Conservation (phyloP, 2,329 filamentous ascomycete species). For the Atkinsonella texensis region DNA sequence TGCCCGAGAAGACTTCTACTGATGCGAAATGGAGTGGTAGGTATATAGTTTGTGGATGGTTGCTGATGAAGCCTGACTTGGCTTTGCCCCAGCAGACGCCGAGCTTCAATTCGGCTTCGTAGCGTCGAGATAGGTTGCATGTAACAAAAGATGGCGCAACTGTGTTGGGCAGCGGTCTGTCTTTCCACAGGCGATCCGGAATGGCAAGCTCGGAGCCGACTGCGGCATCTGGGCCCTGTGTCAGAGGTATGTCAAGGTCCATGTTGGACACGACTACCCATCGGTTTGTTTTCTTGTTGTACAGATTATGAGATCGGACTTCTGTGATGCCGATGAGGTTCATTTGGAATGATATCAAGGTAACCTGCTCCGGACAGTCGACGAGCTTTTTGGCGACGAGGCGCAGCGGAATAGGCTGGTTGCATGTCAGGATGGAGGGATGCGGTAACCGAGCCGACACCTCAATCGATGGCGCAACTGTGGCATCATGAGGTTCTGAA, state of each 20-base stretch:
- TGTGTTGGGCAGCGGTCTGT: slow-evolving; percentile 63
- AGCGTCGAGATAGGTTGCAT: slow-evolving; percentile 74
- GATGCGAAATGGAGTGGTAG: slow-evolving; percentile 65
- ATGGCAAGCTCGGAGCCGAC: slow-evolving; percentile 57
- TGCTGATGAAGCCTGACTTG: slow-evolving; percentile 18
- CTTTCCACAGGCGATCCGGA: slow-evolving; percentile 61
- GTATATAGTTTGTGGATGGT: slow-evolving; percentile 50
- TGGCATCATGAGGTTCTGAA: slow-evolving; percentile 17
- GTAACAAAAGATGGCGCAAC: slow-evolving; percentile 78
- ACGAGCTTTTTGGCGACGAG: slow-evolving; percentile 68
- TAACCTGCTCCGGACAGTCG: slow-evolving; percentile 56
- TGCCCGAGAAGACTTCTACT: slow-evolving; percentile 76
- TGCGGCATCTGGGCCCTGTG: slow-evolving; percentile 39
- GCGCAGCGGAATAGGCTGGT: slow-evolving; percentile 69
- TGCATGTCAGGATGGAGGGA: slow-evolving; percentile 80
- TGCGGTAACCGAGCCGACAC: slow-evolving; percentile 69
- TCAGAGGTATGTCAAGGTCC: slow-evolving; percentile 61
- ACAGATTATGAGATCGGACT: slow-evolving; percentile 65
- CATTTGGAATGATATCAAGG: slow-evolving; percentile 68
- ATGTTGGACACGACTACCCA: slow-evolving; percentile 66
- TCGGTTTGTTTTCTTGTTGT: slow-evolving; percentile 55
- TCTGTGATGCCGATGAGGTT: slow-evolving; percentile 70
- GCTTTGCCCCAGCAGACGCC: slow-evolving; percentile 63
- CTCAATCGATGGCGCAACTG: slow-evolving; percentile 55
- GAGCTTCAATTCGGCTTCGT: slow-evolving; percentile 73